These are phyloP conservation scores for Chimonanthus salicifolius DNA, from an alignment of 164 flowering plant species.

Conservation along the genomic window DNA sequence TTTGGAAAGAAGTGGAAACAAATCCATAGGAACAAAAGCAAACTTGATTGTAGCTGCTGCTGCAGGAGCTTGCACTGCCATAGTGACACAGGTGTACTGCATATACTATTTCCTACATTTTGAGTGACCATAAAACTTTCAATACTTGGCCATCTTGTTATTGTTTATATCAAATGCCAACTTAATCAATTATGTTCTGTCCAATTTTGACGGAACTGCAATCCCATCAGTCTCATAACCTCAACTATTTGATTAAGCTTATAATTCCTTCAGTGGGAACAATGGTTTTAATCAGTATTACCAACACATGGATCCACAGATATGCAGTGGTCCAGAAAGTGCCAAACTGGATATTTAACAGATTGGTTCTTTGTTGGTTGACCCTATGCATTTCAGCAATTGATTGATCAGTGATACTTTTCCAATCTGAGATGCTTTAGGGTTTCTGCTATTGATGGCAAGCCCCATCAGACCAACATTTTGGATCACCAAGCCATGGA, in stretches of 20 bases:
- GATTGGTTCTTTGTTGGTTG: neutral
- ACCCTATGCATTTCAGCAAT: neutral
- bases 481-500: neutral
- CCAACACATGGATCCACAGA: no score
- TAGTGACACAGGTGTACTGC: slow-evolving; percentile 44
- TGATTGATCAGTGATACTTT: no score
- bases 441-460: neutral
- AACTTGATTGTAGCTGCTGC: slow-evolving; percentile 65
- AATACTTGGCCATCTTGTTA: no score
- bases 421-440: neutral
- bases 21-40: slow-evolving; percentile 57
- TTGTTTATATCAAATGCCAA: neutral
- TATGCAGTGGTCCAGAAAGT: no score
- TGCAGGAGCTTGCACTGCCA: slow-evolving; percentile 60
- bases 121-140: no score
- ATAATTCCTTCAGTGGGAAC: neutral
- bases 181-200: neutral
- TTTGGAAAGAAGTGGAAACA: slow-evolving; percentile 33
- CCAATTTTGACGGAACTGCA: neutral
- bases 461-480: neutral
- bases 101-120: neutral
- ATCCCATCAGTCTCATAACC: neutral
- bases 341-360: no score
- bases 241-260: no score
- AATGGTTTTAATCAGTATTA: neutral